Base-by-base conservation (phyloP, 2,329 filamentous ascomycete species). In the Trichoderma atroviride region DNA sequence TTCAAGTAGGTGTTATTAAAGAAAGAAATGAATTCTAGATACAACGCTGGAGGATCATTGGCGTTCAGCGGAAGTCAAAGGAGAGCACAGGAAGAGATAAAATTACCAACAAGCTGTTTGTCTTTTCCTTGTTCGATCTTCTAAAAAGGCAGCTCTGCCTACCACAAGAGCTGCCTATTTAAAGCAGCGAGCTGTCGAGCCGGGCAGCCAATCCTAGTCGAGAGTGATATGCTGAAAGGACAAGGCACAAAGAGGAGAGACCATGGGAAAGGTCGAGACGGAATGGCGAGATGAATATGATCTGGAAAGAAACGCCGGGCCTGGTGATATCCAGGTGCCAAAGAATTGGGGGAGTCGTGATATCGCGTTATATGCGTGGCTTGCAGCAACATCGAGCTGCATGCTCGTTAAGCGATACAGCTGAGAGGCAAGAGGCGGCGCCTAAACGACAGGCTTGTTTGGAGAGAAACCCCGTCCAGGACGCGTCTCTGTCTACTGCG, bases 401-500 rank as follows among this genome's bases (percentile, higher is more conserved):
- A 19, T 67, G 52, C 29, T 52, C 13, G n/a, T 22, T 58, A 11
- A 19, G 22, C 16, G 19, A 66, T 29, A 22, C 63, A 67, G 55
- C 29, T 31, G 56, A 52, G 50, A 66, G 4, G 7, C 31, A 29
- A 24, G n/a, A 43, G 33, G 35, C 16, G 24, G 35, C n/a, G n/a
- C 14, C 2, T 27, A 19, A 43, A 40, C 35, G n/a, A 57, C 37
- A 58, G 13, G 7, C 10, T 53, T n/a, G 16, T 43, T 55, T 16
- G 5, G 22, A n/a, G 35, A n/a, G n/a, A 55, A 64, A 55, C 16
- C 6, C 62, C 3, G 7, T 24, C 19, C 13, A 52, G 22, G 64
- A 59, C 55, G 64, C 64, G 64, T 58, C 31, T 66, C 5, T 5
- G 56, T 67, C 64, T 40, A 59, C 31, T n/a, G 35, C n/a, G 43